A percentile compares a stretch with the other conserved stretches of the same genome.
These are phyloP conservation scores for Cyberlindnera veronae DNA, from an alignment of 805 yeast species.

Conservation along the genomic window DNA sequence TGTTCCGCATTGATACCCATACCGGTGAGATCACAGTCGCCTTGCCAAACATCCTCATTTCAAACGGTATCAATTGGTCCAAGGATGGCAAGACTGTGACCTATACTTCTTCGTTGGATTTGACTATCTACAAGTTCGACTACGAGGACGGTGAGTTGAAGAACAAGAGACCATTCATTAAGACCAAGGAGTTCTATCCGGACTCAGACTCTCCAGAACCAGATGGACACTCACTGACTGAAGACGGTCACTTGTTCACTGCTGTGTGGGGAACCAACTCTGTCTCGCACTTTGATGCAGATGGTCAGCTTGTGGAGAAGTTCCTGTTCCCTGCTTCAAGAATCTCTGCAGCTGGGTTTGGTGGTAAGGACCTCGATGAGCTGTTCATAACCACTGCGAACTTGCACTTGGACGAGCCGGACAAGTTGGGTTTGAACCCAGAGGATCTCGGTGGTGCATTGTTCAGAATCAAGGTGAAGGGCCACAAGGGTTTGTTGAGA, in stretches of 20 bases:
- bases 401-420: constrained; percentile 39
- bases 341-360: constrained; percentile 64
- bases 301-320: constrained; percentile 50
- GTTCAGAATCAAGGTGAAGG: constrained; percentile 41
- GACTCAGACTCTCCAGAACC: constrained; percentile 54
- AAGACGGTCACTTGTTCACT: constrained; percentile 48
- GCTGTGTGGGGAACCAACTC: constrained; percentile 63
- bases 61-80: constrained; percentile 72
- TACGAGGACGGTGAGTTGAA: constrained; percentile 38
- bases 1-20: constrained; percentile 40
- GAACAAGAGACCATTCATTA: constrained; percentile 39
- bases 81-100: constrained; percentile 39
- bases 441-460: constrained; percentile 64
- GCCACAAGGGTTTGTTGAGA: constrained; percentile 33
- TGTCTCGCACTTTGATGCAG: constrained; percentile 48
- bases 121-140: constrained; percentile 46
- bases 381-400: constrained; percentile 69
- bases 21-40: constrained; percentile 30
- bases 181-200: constrained; percentile 28
- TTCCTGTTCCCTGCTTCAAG: constrained; percentile 55
- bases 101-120: constrained; percentile 51
- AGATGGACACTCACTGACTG: constrained; percentile 71
- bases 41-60: constrained; percentile 37
- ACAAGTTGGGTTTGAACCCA: constrained; percentile 27
- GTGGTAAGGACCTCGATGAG: constrained; percentile 56